These are phyloP conservation scores for Colletotrichum magnum DNA, from an alignment of 2,329 filamentous ascomycete genomes.

Conservation along the genomic window DNA sequence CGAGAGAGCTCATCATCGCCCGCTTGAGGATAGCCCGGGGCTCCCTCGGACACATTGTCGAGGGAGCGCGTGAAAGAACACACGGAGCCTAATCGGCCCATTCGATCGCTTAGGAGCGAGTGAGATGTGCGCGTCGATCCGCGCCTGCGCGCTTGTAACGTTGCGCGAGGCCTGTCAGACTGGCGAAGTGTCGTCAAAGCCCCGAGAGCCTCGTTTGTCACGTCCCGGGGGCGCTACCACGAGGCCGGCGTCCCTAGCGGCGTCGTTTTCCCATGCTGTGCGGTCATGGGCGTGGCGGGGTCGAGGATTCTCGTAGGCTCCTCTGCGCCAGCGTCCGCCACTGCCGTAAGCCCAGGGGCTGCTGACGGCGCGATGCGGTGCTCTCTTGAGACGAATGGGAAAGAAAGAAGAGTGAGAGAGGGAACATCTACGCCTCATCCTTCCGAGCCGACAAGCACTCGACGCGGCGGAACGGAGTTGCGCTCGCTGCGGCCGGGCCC, in stretches of 20 bases:
- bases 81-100: conserved; percentile 6
- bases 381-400: neutral
- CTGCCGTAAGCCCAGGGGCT: conserved; percentile 26
- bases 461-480: neutral
- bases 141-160: conserved; percentile 40
- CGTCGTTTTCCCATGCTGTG: conserved; percentile 1
- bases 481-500: neutral
- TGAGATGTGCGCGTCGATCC: conserved; percentile 17
- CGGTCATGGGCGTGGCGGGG: neutral
- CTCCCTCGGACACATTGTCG: conserved; percentile 3
- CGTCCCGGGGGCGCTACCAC: neutral
- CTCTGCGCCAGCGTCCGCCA: conserved; percentile 16
- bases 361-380: neutral
- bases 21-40: neutral
- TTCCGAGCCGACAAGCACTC: neutral
- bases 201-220: conserved; percentile 1
- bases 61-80: neutral
- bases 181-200: neutral
- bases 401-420: neutral
- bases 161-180: conserved; percentile 30
- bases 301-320: neutral
- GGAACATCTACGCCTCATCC: conserved; percentile 22
- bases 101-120: neutral
- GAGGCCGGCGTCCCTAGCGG: conserved; percentile 16
- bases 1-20: conserved; percentile 1